Conservation (phyloP, 495 filamentous ascomycete genomes). For the Penicillium bovifimosum region DNA sequence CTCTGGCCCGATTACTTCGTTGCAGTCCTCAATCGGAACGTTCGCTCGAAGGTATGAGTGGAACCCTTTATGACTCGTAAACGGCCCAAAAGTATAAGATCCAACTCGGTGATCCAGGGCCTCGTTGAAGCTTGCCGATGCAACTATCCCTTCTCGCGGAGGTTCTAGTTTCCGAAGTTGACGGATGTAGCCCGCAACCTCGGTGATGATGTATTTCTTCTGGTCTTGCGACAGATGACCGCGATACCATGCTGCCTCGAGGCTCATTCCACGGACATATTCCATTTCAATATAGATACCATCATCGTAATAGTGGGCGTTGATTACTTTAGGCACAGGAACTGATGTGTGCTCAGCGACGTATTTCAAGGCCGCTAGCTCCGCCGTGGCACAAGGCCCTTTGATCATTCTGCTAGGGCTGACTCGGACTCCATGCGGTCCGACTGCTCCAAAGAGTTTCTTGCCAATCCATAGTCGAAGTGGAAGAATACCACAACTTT, state of each 20-base stretch:
- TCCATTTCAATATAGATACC: constrained; percentile 7
- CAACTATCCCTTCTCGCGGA: constrained; percentile 7
- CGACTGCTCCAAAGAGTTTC: neutral
- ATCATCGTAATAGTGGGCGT: neutral
- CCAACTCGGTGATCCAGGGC: constrained; percentile 10
- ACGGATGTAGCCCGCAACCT: constrained; percentile 8
- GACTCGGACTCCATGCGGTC: constrained; percentile 3
- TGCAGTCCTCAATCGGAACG: constrained; percentile 8
- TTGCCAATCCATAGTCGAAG: constrained; percentile 1
- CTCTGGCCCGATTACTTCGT: neutral
- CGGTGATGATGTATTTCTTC: constrained; percentile 3
- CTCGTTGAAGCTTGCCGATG: constrained; percentile 2
- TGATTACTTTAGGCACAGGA: neutral
- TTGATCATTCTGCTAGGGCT: constrained; percentile 9
- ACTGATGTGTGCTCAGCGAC: neutral
- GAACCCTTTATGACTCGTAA: constrained; percentile 7
- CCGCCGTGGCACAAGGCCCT: neutral
- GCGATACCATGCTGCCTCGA: constrained; percentile 3
- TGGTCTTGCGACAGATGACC: constrained; percentile 11
- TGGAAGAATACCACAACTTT: neutral
- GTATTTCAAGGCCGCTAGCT: neutral
- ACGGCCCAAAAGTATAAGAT: constrained; percentile 6
- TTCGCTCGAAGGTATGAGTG: constrained; percentile 13
- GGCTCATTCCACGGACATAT: constrained; percentile 2
- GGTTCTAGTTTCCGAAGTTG: constrained; percentile 9